phyloP scores from a whole-genome alignment of 176 grass and related monocot species.

The Neostapfia colusana region DNA sequence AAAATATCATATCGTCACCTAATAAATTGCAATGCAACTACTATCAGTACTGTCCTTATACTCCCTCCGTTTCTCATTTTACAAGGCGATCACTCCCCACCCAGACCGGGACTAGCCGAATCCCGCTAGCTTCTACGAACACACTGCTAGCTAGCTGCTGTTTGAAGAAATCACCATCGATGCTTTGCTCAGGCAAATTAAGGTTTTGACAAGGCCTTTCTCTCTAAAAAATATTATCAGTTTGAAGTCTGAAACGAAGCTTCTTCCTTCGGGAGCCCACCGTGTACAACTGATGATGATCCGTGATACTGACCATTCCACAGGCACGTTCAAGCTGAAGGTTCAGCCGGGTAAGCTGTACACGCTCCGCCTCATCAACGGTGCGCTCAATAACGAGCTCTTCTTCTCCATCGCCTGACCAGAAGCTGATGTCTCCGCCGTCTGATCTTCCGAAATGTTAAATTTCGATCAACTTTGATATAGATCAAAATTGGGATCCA shows the following conservation, averaged over 20 bases:
- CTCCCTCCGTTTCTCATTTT: not conserved
- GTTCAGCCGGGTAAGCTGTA: conserved; percentile 54
- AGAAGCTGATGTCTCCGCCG: conserved; percentile 62
- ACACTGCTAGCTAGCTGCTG: not conserved
- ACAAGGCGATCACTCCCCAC: not conserved
- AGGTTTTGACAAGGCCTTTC: too few species aligned
- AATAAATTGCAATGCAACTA: conserved; percentile 43
- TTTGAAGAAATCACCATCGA: not conserved
- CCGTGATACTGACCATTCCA: not conserved
- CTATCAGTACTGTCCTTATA: conserved; percentile 12
- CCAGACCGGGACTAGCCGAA: conserved; percentile 41
- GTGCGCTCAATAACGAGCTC: conserved; percentile 66
- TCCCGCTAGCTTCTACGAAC: not conserved
- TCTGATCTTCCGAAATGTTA: conserved; percentile 61
- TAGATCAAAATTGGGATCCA: conserved; percentile 16
- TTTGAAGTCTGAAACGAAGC: too few species aligned
- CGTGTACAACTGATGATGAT: not conserved
- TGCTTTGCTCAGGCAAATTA: conserved; percentile 36
- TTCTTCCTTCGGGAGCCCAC: too few species aligned
- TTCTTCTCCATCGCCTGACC: conserved; percentile 63
- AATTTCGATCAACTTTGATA: not conserved
- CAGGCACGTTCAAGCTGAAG: conserved; percentile 69
- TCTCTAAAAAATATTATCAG: conserved; percentile 6
- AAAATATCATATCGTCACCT: conserved; percentile 50
- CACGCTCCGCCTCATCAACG: conserved; percentile 66